These are phyloP conservation scores for Paramecium tetraurelia DNA, from an alignment of 73 alveolate genomes.

Conservation along the genomic window DNA sequence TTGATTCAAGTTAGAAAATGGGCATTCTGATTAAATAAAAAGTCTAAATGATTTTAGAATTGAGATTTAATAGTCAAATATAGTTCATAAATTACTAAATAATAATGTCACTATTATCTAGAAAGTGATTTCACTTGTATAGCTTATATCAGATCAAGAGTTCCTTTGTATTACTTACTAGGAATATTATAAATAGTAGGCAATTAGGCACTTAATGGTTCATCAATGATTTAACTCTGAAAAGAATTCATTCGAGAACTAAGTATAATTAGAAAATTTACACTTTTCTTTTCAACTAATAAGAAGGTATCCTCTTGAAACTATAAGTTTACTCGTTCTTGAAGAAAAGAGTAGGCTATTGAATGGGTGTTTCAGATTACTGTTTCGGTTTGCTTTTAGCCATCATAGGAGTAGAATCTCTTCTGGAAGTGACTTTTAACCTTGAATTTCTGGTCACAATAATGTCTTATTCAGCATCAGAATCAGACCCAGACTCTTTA, in stretches of 20 bases:
- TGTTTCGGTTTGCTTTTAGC: neutral
- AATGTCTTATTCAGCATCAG: conserved; percentile 40
- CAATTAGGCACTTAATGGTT: neutral
- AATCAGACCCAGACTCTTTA: conserved; percentile 34
- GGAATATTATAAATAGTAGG: neutral
- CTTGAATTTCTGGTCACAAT: neutral
- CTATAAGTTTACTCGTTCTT: neutral
- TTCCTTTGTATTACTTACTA: neutral
- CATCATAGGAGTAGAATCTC: conserved; percentile 44
- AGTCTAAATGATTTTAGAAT: neutral
- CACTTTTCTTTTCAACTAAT: neutral
- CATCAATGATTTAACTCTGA: conserved; percentile 34
- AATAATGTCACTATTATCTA: neutral
- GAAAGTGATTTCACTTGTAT: neutral
- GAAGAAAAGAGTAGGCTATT: neutral
- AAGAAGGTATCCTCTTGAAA: neutral
- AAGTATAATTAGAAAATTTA: neutral
- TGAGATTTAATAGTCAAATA: neutral
- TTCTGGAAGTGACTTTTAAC: conserved; percentile 10
- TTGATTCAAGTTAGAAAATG: neutral
- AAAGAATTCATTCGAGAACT: conserved; percentile 49
- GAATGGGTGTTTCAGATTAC: conserved; percentile 26
- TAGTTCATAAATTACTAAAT: neutral
- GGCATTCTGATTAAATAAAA: too few relatives aligned
- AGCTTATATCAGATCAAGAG: neutral